Conservation (phyloP, 441 rosid genomes). For the Francoa sonchifolia region DNA sequence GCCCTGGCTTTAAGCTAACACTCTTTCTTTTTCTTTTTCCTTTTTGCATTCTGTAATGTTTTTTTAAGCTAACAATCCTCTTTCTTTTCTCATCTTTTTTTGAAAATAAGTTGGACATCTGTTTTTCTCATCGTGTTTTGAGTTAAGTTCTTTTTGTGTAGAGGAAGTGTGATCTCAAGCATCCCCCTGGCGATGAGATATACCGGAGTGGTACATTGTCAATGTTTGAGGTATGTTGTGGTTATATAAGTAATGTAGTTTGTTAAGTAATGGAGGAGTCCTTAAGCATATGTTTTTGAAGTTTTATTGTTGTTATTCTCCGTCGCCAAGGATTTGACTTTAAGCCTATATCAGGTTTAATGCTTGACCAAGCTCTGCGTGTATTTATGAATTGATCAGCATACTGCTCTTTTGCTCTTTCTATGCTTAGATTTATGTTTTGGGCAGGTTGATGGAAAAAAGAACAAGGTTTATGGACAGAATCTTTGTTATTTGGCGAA, state of each 20-base stretch:
- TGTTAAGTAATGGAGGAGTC: no score
- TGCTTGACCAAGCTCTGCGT: no score
- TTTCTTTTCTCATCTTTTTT: no score
- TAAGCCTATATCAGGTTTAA: no score
- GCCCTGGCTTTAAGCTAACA: conserved; percentile 15
- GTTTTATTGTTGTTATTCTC: no score
- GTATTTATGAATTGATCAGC: no score
- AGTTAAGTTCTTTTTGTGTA: conserved; percentile 16
- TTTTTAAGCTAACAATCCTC: background rate
- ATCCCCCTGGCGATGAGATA: conserved; percentile 99
- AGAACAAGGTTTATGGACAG: conserved; percentile 97
- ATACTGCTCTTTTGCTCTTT: no score
- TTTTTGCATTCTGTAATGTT: background rate
- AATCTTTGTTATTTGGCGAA: conserved; percentile 95
- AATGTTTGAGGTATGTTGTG: conserved; percentile 80
- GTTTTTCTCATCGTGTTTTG: background rate
- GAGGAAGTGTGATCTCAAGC: conserved; percentile 96
- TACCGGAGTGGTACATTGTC: conserved; percentile 93
- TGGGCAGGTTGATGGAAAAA: conserved; percentile 89
- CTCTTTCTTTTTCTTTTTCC: no score
- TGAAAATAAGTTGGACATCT: no score
- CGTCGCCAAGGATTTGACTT: no score
- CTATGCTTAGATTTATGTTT: conserved; percentile 9
- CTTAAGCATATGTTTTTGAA: no score
- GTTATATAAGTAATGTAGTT: no score